Conservation (phyloP, 345 rosid genomes). For the Abelmoschus esculentus region DNA sequence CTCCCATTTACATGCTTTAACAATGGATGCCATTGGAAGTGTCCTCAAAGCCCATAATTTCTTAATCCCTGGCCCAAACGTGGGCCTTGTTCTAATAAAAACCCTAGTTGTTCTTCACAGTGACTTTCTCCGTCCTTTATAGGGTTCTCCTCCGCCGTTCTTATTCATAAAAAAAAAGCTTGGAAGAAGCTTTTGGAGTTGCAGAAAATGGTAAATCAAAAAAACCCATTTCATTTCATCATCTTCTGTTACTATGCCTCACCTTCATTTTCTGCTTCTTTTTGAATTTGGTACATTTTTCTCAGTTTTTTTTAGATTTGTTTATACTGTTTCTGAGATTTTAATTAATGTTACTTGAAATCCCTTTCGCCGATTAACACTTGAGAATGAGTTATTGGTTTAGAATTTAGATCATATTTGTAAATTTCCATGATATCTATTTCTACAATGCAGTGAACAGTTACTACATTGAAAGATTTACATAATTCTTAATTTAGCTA, state of each 20-base stretch:
- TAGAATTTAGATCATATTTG: not conserved
- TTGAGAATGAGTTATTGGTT: not conserved
- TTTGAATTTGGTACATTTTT: not conserved
- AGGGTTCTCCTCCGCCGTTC: constrained; percentile 13
- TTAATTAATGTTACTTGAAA: not conserved
- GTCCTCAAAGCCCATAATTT: not conserved
- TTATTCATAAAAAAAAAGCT: not conserved
- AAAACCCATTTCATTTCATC: not conserved
- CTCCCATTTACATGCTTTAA: too few relatives aligned
- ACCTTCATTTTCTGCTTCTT: not conserved
- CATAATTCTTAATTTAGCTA: not conserved
- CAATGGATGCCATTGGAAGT: not conserved
- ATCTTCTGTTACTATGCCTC: not conserved
- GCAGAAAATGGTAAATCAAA: constrained; percentile 2
- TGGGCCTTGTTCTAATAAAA: not conserved
- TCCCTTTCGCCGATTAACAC: not conserved
- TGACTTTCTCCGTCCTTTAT: not conserved
- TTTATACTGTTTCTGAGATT: not conserved
- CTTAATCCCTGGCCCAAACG: not conserved
- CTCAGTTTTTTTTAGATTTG: not conserved
- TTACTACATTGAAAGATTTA: not conserved
- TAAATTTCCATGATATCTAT: not conserved
- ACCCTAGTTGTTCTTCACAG: not conserved
- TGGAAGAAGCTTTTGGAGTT: not conserved
- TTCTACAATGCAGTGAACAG: not conserved